These are phyloP conservation scores for Laetiporus sulphureus DNA, from an alignment of 1,284 basidiomycete genomes.

Conservation along the genomic window DNA sequence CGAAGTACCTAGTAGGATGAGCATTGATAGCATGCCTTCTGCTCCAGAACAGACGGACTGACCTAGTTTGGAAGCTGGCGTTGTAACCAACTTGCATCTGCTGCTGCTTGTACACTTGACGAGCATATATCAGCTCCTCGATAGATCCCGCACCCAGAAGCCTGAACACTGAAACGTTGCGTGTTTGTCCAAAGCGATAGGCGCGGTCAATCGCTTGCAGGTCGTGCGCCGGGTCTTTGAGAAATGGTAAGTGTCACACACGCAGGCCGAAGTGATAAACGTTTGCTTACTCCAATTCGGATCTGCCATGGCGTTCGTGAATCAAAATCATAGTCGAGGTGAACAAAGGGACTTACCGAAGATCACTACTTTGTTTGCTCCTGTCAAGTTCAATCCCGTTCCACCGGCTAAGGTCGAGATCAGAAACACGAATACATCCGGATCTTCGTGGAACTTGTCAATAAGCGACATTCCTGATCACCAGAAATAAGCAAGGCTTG, in stretches of 20 bases:
- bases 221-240: constrained; percentile 76
- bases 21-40: not conserved
- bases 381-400: constrained; percentile 68
- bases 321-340: not conserved
- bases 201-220: constrained; percentile 87
- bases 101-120: constrained; percentile 87
- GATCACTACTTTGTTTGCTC: constrained; percentile 81
- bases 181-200: constrained; percentile 83
- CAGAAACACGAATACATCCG: constrained; percentile 68
- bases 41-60: not conserved
- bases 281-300: constrained; percentile 77
- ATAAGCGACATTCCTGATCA: constrained; percentile 73
- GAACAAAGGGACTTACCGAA: constrained; percentile 48
- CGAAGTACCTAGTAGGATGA: constrained; percentile 53
- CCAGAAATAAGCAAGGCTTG: not conserved
- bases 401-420: constrained; percentile 78
- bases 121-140: constrained; percentile 80
- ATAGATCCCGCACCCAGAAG: constrained; percentile 83
- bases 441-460: constrained; percentile 75
- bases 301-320: constrained; percentile 35
- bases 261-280: not conserved
- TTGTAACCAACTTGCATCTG: constrained; percentile 85
- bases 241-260: not conserved
- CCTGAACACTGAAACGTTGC: constrained; percentile 81
- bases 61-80: constrained; percentile 75